These are phyloP conservation scores for Gastrolobium bilobum DNA, from an alignment of 306 rosid species.

Conservation along the genomic window DNA sequence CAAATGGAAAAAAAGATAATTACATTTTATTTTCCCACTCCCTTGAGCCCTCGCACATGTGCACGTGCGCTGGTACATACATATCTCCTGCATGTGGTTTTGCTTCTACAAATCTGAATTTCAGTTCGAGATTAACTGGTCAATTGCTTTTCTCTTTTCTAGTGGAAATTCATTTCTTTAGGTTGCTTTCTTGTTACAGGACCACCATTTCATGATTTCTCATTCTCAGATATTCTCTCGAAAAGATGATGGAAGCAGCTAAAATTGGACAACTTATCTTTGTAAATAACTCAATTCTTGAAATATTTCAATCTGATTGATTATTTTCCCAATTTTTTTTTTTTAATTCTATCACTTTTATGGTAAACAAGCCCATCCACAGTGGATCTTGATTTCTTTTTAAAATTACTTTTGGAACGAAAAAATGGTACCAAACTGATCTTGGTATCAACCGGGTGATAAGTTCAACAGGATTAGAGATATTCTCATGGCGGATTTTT, in stretches of 20 bases:
- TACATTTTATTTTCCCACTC: conserved; percentile 21
- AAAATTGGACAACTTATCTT: neutral
- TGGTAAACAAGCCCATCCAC: neutral
- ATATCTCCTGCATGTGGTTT: conserved; percentile 28
- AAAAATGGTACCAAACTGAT: neutral
- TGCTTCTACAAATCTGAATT: conserved; percentile 20
- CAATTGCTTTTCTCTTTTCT: neutral
- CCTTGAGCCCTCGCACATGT: neutral
- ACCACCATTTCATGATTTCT: conserved; percentile 90
- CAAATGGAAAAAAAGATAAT: conserved; percentile 18
- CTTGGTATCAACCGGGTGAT: neutral
- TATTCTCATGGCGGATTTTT: too few relatives aligned
- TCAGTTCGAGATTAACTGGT: conserved; percentile 22
- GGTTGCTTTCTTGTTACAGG: conserved; percentile 64
- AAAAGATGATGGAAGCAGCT: conserved; percentile 53
- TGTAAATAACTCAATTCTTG: neutral
- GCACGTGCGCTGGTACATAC: neutral
- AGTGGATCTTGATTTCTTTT: too few relatives aligned
- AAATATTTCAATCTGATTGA: neutral
- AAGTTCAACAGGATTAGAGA: neutral
- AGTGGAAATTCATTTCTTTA: conserved; percentile 15
- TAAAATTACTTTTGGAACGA: neutral
- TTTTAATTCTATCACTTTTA: neutral
- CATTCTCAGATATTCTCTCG: conserved; percentile 82
- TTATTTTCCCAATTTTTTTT: neutral